Evolutionary conservation across 768 basidiomycete species (phyloP), one percentile per base, ranked within the genome.

Genomic region (Lactifluus volemus): DNA sequence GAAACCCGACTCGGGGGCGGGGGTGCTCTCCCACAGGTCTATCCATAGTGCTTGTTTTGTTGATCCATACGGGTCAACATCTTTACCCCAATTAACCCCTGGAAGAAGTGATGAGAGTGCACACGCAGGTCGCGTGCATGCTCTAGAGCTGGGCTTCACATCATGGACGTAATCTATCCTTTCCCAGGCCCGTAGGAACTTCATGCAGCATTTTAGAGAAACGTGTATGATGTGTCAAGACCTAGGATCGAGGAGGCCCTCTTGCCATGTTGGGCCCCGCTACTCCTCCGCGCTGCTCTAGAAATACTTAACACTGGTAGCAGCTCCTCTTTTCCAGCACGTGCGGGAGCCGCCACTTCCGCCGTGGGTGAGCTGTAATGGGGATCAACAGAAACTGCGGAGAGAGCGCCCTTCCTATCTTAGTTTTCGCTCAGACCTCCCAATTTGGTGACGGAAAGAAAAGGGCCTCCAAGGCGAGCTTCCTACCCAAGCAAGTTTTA

Each of bases 141-240:
- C 38, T 21, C 34, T 5, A 19, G 29, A n/a, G 49, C 36, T 34
- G 30, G 5, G 10, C 30, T 34, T 34, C 44, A 49, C 39, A 49
- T 49, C 45, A 62, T 30, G 56, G 61, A 62, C 61, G 61, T 62
- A 62, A 62, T 62, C 45, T 62, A 42, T 53, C 51, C 48, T 58
- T 53, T 53, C 61, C 39, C 61, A 58, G 50, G 51, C 30, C 21
- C 39, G 44, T 32, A 53, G 45, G 56, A 53, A 58, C 49, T 49
- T 55, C 56, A 58, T 45, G 45, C 39, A 58, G 39, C 49, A 41
- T 61, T 51, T 25, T 49, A 39, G 45, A 48, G 61, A 62, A 34
- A 62, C 56, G 56, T 62, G 61, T 58, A 44, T 45, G 54, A 61
- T 58, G 61, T 58, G 61, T 62, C 50, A 57, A 48, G 56, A 58